Evolutionary conservation across 192 early-diverging fungal genomes (phyloP), one percentile per base, ranked within the genome.

Genomic region (Podila minutissima): DNA sequence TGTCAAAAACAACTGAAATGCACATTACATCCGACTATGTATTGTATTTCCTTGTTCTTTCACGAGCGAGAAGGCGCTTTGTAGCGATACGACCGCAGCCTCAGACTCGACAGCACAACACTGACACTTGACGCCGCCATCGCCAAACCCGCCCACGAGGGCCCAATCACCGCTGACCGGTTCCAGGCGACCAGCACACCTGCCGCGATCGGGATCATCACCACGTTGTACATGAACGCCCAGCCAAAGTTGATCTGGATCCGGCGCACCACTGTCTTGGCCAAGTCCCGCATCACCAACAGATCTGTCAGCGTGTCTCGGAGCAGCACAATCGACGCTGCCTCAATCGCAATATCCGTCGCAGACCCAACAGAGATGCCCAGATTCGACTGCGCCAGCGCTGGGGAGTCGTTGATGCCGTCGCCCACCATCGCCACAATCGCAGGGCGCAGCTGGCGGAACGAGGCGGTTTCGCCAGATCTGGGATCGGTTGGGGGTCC

Each of bases 321-420:
- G 64, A 97, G 88, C 10, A 98, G 85, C 26, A 98, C 89, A 29
- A 91, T 93, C 24, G 92, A 91, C 12, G 97, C 94, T 0, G 96
- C 90, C 82, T 98, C 95, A 64, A 97, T 94, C 4, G 96, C 95
- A 53, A 96, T 90, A 37, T 96, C 96, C 0, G 96, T 95, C 11
- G 95, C 97, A 8, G 91, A 92, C 17, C 95, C 94, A 31, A 98
- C 87, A 5, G 97, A 94, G 65, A 98, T 93, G 6, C 96, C 95
- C 33, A 98, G 87, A 84, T 97, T 94, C 3, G 96, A 91, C 69
- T 94, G 93, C 5, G 96, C 94, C 2, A 98, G 83, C 2, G 97
- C 97, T 50, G 94, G 91, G 5, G 96, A 92, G 84, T 97, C 97
- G 66, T 98, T 98, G 77, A 98, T 96, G 19, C 97, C 97, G 76